Evolutionary conservation across 2,329 filamentous ascomycete genomes (phyloP), one percentile per base, ranked within the genome.

Genomic region (Xylaria hypoxylon): DNA sequence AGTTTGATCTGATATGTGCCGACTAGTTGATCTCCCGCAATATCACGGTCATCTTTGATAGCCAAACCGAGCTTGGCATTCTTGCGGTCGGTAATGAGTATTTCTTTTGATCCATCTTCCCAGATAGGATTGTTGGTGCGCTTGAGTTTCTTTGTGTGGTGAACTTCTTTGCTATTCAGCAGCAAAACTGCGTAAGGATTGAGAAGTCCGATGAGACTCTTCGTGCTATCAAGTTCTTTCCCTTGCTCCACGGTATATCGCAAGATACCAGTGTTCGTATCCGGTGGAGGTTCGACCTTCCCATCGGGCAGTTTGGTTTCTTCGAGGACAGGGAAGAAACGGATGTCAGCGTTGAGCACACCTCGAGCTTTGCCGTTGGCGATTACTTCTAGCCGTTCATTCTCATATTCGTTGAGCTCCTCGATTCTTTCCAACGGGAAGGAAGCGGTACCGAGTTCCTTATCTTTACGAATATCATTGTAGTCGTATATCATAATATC

Each of bases 101-200:
- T 89, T 77, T 99, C 96, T 81, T 97, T 97, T 72, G 90, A 92
- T 6, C 92, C 92, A 76, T 98, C 91, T 60, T 95, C 91, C 90
- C 94, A 99, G 74, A 99, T 94, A 7, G 96, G 96, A 74, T 97
- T 96, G 81, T 99, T 99, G 67, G 94, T 98, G 68, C 95, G 91
- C 86, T 98, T 99, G 74, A 97, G 86, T 79, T 94, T 96, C 81
- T 94, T 93, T 59, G 94, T 97, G 63, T 89, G 86, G 74, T 97
- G 94, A 4, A 98, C 87, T 77, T 96, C 91, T 80, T 96, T 97
- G 69, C 93, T 92, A 74, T 99, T 99, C 72, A 99, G 87, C 50
- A 97, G 86, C 57, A 99, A 85, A 35, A 90, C 85, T 10, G 93
- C 94, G 72, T 98, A 99, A 1, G 96, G 96, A 79, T 94, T 98